Conservation (phyloP, 2,329 filamentous ascomycete genomes). For the Fusarium liriodendri region DNA sequence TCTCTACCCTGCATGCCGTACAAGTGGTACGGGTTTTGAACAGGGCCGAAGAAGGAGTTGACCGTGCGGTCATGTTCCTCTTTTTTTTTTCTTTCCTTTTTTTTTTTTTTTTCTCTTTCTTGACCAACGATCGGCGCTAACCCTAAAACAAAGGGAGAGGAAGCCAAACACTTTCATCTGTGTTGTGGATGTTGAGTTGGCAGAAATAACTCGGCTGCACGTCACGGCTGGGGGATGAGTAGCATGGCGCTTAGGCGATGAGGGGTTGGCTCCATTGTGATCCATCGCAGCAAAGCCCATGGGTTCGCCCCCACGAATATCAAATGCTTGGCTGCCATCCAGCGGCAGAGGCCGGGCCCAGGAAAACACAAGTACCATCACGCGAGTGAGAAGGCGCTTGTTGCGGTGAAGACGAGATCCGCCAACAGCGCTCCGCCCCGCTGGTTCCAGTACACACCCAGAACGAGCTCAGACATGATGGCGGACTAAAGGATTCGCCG, state of each 20-base stretch:
- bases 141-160: conserved; percentile 4
- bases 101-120: not conserved
- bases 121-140: not conserved
- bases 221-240: conserved; percentile 21
- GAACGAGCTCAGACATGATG: conserved; percentile 8
- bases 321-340: conserved; percentile 3
- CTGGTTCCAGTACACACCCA: conserved; percentile 5
- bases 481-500: conserved; percentile 1
- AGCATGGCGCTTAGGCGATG: conserved; percentile 16
- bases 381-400: conserved; percentile 26
- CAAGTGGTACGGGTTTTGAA: not conserved
- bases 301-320: conserved; percentile 6
- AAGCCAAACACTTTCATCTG: conserved; percentile 2
- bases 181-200: conserved; percentile 2
- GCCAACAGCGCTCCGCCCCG: conserved; percentile 23
- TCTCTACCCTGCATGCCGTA: conserved; percentile 8
- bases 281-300: conserved; percentile 8
- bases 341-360: not conserved
- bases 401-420: conserved; percentile 32
- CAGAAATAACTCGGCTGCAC: conserved; percentile 21
- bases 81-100: not conserved
- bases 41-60: not conserved
- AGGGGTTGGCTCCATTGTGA: conserved; percentile 19
- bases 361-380: conserved; percentile 15
- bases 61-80: not conserved